These are phyloP conservation scores for Colletotrichum chrysophilum DNA, from an alignment of 2,329 filamentous ascomycete genomes.

Conservation along the genomic window DNA sequence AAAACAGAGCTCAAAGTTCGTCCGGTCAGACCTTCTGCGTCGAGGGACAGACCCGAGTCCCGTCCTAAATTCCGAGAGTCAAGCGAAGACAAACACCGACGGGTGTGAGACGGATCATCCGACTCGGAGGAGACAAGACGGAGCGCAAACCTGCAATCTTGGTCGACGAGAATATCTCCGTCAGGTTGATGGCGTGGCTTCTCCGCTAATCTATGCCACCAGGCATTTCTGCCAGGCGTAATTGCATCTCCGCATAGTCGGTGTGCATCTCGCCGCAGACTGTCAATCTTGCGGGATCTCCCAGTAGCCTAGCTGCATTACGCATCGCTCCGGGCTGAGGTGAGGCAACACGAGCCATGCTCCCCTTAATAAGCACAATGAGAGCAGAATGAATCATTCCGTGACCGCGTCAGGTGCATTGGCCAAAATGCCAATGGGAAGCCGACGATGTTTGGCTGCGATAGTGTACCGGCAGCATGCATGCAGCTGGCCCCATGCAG, in stretches of 20 bases:
- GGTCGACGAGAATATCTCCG: neutral
- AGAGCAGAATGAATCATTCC: neutral
- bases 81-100: neutral
- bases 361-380: neutral
- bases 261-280: neutral
- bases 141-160: neutral
- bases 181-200: neutral
- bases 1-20: neutral
- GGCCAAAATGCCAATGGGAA: neutral
- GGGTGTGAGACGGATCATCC: neutral
- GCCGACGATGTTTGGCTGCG: neutral
- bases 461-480: neutral
- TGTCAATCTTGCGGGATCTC: slow-evolving; percentile 2
- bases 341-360: neutral
- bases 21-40: neutral
- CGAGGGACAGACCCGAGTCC: neutral
- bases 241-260: neutral
- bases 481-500: slow-evolving; percentile 9
- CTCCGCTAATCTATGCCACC: neutral
- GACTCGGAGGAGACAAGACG: neutral
- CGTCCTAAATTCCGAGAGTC: neutral
- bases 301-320: neutral
- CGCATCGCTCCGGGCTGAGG: neutral
- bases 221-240: neutral
- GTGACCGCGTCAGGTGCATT: neutral